Conservation (phyloP, 352 stramenopile genomes). For the Elongisporangium anandrum region DNA sequence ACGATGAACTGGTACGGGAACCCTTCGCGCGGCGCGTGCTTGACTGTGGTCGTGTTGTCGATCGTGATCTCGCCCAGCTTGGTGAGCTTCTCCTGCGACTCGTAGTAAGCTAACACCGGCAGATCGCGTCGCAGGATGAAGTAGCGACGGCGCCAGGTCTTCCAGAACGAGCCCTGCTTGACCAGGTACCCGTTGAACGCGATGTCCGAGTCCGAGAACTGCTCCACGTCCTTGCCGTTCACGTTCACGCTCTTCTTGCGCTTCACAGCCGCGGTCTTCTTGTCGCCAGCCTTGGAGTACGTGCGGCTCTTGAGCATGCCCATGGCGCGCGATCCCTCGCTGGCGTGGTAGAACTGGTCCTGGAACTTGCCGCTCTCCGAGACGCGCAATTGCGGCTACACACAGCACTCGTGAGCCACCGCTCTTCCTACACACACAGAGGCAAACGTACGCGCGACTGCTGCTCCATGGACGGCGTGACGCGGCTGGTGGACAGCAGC, state of each 20-base stretch:
- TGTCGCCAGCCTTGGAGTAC: constrained; percentile 47
- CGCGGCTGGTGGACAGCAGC: background rate
- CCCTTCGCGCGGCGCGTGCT: constrained; percentile 39
- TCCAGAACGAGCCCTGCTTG: constrained; percentile 88
- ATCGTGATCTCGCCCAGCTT: constrained; percentile 79
- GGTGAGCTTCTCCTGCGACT: constrained; percentile 63
- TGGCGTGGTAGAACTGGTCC: constrained; percentile 84
- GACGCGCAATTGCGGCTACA: constrained; percentile 69
- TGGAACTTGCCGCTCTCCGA: constrained; percentile 81
- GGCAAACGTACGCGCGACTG: background rate
- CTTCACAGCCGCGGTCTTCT: constrained; percentile 24
- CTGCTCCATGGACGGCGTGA: background rate
- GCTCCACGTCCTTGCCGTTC: constrained; percentile 73
- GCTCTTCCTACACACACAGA: background rate
- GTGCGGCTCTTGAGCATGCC: constrained; percentile 74
- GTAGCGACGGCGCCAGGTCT: constrained; percentile 76
- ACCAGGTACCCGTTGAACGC: constrained; percentile 73
- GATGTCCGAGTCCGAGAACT: constrained; percentile 85
- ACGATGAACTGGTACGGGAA: constrained; percentile 68
- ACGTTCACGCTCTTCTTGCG: constrained; percentile 58
- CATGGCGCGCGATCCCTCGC: constrained; percentile 75
- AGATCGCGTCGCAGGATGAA: constrained; percentile 80
- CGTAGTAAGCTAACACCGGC: constrained; percentile 78
- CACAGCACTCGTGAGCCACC: background rate
- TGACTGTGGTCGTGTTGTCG: constrained; percentile 56